Percentiles rank a stretch among this genome's conserved stretches.
phyloP scores from a whole-genome alignment of 352 stramenopile genomes.

The Lagenidium sp. region DNA sequence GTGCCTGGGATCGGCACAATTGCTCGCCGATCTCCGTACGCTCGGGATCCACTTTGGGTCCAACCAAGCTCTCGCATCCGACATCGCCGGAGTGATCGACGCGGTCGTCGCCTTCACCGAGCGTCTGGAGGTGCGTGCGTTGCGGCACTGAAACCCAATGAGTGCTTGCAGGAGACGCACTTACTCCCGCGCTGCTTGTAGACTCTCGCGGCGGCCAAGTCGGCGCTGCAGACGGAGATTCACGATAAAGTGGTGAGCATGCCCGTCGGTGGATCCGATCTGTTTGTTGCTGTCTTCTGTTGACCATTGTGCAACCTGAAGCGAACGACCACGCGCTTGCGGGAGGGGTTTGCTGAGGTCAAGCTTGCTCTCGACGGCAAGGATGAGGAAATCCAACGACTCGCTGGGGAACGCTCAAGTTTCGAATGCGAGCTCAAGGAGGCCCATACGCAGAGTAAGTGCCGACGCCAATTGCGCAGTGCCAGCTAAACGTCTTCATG shows the following conservation, averaged over 20 bases:
- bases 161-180: too few species aligned
- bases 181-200: background rate
- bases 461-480: too few species aligned
- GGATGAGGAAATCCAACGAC: conserved; percentile 22
- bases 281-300: too few species aligned
- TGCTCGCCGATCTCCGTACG: conserved; percentile 26
- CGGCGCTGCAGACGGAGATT: background rate
- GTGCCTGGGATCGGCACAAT: too few species aligned
- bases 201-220: background rate
- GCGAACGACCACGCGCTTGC: conserved; percentile 36
- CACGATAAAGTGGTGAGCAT: background rate
- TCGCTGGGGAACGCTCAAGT: conserved; percentile 22
- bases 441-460: too few species aligned
- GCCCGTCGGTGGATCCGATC: too few species aligned
- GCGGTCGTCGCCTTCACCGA: conserved; percentile 12
- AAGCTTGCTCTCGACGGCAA: conserved; percentile 36
- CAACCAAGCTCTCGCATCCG: background rate
- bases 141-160: too few species aligned
- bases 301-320: too few species aligned
- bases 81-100: conserved; percentile 15
- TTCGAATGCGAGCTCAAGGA: conserved; percentile 19
- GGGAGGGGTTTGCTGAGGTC: conserved; percentile 39
- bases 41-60: conserved; percentile 38
- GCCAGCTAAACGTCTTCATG: too few species aligned
- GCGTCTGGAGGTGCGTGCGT: conserved; percentile 17